Base-by-base conservation (phyloP, 257 asterid genomes). In the Scutellaria minor region DNA sequence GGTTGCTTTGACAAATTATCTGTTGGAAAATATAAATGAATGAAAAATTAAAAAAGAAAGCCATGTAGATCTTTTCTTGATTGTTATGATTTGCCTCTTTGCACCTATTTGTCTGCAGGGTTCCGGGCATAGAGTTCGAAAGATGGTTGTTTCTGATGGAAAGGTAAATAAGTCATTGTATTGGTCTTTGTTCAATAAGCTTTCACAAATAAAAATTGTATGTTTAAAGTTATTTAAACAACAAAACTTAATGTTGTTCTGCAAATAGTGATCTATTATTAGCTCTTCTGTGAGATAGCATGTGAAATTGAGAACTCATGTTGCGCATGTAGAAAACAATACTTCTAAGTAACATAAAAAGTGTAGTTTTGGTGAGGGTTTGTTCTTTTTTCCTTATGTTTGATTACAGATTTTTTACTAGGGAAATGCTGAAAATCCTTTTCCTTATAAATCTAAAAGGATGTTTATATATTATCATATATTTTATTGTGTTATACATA, bases 121-220 rank as follows among this genome's bases (percentile, higher is more conserved):
- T 39, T 10, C 71, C 20, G 14, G 27, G 54, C 64, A 57, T 31
- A 31, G 5, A 31, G 4, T 31, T 24, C 82, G 79, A 63, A 81
- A 66, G 83, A 80, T 75, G 88, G 42, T 89, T 57, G 83, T 85
- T 70, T 83, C 75, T 39, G 83, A 77, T 74, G 92, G 92, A 31
- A 83, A 86, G 93, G 95, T 89, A 76, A 77, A 63, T 0, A 35
- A 6, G 42, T 52, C 53, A 31, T 35, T 67, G 40, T 35, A 13
- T 67, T 37, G 47, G 14, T 50, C 53, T 67, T 51, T 37, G 70
- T 14, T 27, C 3, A 46, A 59, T 8, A 3, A 37, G 50, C 56
- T 39, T 35, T 65, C 37, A 11, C 39, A n/a, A 47, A 47, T 27
- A 31, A 14, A 46, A 18, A 9, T 20, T 41, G 37, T 55, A 15